Base-by-base conservation (phyloP, 83 land plant species). In the Diphasiastrum complanatum region DNA sequence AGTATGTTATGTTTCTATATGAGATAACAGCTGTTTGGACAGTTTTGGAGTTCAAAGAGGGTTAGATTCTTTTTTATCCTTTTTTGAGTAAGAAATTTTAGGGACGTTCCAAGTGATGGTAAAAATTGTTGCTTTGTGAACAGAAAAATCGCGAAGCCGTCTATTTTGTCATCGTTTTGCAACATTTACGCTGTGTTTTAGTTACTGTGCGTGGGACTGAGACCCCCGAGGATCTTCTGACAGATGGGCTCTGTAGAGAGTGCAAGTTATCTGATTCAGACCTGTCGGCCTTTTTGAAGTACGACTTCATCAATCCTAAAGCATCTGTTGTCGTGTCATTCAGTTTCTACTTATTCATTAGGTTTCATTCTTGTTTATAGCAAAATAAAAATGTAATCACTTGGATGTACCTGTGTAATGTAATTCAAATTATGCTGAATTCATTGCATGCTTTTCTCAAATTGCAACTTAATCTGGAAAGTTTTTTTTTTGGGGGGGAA, bases 181-280 rank as follows among this genome's bases (percentile, higher is more conserved):
- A 84, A 70, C 74, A 87, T 27, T 34, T 74, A 27, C 73, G 47
- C 54, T 59, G 73, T 52, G 78, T 87, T 27, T 75, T 91, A 8
- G 86, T 91, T 67, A 74, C 95, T 46, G 81, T 91, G 16, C 82
- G 97, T 46, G 97, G 97, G 50, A 91, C 95, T 57, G 97, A 87
- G 70, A 84, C 95, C 19, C 87, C 87, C 30, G 97, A 91, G 64
- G 97, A 91, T 64, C 84, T 91, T 54, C 58, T 91, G 51, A 91
- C 85, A n/a, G 95, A 91, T 80, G 97, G 89, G 24, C 72, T 91
- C 51, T 84, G 89, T 53, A 69, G 78, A 30, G 90, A 87, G 45
- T 87, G 85, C 48, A 25, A 47, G 26, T 79, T 91, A 16, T 64
- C 79, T 37, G 67, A 48, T 24, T 67, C 78, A 23, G 97, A 91